These are phyloP conservation scores for Trifolium repens DNA, from an alignment of 306 rosid genomes.

Conservation along the genomic window DNA sequence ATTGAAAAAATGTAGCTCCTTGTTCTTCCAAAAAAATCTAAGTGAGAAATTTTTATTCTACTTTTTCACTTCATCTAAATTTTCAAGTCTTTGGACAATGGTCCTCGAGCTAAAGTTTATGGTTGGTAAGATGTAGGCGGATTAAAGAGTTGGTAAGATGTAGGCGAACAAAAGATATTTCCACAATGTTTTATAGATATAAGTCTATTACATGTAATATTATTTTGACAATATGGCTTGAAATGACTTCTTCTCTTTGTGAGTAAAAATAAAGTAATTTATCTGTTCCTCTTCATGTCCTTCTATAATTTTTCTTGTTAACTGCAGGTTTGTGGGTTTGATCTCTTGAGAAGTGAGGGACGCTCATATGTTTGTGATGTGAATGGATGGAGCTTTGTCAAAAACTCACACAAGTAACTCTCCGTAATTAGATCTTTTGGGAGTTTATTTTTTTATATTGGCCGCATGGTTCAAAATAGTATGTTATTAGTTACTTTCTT, in stretches of 20 bases:
- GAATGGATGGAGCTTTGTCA: slow-evolving; percentile 99
- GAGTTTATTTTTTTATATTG: slow-evolving; percentile 26
- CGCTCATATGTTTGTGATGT: slow-evolving; percentile 98
- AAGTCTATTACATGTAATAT: slow-evolving; percentile 1
- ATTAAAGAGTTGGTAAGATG: neutral
- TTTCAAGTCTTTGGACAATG: slow-evolving; percentile 2
- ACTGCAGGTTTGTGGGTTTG: slow-evolving; percentile 96
- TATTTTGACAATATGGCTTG: slow-evolving; percentile 15
- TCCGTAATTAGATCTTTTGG: slow-evolving; percentile 30
- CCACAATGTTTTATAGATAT: neutral
- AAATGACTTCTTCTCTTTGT: slow-evolving; percentile 7
- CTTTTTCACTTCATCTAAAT: neutral
- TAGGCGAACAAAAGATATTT: neutral
- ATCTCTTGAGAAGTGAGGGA: slow-evolving; percentile 93
- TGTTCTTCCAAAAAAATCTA: slow-evolving; percentile 1
- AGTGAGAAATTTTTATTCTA: neutral
- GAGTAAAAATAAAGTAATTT: slow-evolving; percentile 27
- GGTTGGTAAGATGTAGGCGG: neutral
- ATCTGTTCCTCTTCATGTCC: slow-evolving; percentile 32
- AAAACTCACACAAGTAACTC: slow-evolving; percentile 91
- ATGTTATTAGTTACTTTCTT: slow-evolving; percentile 25
- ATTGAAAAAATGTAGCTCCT: slow-evolving; percentile 17
- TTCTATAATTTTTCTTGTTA: slow-evolving; percentile 37
- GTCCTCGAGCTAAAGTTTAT: slow-evolving; percentile 23
- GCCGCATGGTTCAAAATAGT: slow-evolving; percentile 28